Conservation (phyloP, 352 stramenopile species). For the Phytophthora cajani region DNA sequence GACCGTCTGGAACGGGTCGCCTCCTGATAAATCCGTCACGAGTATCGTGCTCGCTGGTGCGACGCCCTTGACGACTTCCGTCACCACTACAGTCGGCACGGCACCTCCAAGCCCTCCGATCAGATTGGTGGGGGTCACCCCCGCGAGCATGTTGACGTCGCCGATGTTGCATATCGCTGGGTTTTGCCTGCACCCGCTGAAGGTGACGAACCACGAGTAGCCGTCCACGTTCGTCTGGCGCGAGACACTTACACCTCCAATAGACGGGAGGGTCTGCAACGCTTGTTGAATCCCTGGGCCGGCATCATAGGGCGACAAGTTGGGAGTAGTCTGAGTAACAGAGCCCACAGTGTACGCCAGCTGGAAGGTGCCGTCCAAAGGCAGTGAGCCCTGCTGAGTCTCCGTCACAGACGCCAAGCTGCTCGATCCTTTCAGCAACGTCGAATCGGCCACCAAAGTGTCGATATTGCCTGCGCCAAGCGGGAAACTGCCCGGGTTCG, state of each 20-base stretch:
- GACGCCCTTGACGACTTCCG: slow-evolving; percentile 64
- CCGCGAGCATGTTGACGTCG: slow-evolving; percentile 70
- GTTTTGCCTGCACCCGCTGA: slow-evolving; percentile 78
- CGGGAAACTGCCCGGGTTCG: slow-evolving; percentile 94
- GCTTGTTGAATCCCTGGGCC: slow-evolving; percentile 51
- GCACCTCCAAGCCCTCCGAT: slow-evolving; percentile 46
- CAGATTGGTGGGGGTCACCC: slow-evolving; percentile 47
- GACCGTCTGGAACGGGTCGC: slow-evolving; percentile 68
- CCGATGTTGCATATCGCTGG: slow-evolving; percentile 92
- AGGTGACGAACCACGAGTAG: slow-evolving; percentile 93
- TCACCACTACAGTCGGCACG: slow-evolving; percentile 52
- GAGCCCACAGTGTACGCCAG: slow-evolving; percentile 49
- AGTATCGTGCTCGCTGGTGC: slow-evolving; percentile 52
- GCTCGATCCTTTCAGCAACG: slow-evolving; percentile 50
- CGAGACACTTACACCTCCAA: slow-evolving; percentile 73
- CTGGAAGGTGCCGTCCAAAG: slow-evolving; percentile 71
- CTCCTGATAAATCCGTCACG: slow-evolving; percentile 80
- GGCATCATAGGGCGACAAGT: slow-evolving; percentile 67
- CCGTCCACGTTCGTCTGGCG: slow-evolving; percentile 66
- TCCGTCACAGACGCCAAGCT: slow-evolving; percentile 46
- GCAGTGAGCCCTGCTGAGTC: slow-evolving; percentile 54
- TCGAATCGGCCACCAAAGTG: slow-evolving; percentile 46
- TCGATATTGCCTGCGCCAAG: slow-evolving; percentile 74
- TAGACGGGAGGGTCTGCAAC: slow-evolving; percentile 51
- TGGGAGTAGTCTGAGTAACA: slow-evolving; percentile 40